Base-by-base conservation (phyloP, 805 yeast species). In the Pachysolen tannophilus region DNA sequence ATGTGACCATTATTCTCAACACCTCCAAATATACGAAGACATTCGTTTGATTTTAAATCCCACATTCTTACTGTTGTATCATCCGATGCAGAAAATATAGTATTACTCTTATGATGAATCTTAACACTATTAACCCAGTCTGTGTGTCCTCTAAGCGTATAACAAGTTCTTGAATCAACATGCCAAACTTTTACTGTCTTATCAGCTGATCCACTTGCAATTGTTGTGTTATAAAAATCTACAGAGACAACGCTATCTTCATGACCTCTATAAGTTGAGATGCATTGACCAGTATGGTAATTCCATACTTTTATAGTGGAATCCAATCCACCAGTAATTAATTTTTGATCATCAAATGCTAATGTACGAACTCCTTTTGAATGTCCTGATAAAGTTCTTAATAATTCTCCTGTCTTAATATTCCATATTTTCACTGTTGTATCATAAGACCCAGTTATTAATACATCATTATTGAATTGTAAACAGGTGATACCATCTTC, bases 281-380 rank as follows among this genome's bases (percentile, higher is more conserved):
- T 78, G 52, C 97, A 90, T 55, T 83, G 82, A 25, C 98, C 98
- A 0, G 95, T 86, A 44, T 82, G 80, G 58, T 86, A 86, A 60
- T 90, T 87, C 98, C 98, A 92, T 26, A 92, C 94, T 47, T 88
- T 80, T 42, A 92, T 86, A 0, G 95, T 86, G 31, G 80, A 72
- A 60, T 92, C 98, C 52, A 86, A 66, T 1, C 95, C 88, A 9
- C 95, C 97, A 1, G 96, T 84, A 29, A 92, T 85, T 28, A 92
- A 68, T 58, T 92, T 92, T 47, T 80, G 84, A 33, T 78, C 81
- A 58, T 92, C 97, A 55, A 90, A 90, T 33, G 73, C 84, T 28
- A 92, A 63, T 0, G 95, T 70, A 33, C 87, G 71, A 16, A 92
- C 94, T 18, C 95, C 97, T 48, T 82, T 79, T 9, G 78, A 72